These are phyloP conservation scores for Suhomyces vadensis DNA, from an alignment of 805 yeast genomes.

Conservation along the genomic window DNA sequence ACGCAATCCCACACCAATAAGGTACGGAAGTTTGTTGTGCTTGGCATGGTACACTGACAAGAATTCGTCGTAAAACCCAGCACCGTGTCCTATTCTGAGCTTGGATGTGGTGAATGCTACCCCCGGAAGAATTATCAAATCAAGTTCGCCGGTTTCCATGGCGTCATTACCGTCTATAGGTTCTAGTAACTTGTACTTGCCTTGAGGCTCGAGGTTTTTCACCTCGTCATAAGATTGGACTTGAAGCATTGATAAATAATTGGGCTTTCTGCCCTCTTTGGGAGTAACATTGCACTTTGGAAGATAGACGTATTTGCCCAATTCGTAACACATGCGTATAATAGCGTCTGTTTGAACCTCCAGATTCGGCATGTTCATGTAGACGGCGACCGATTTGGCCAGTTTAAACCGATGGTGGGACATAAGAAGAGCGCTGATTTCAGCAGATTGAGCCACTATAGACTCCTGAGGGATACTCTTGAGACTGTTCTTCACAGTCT, in stretches of 20 bases:
- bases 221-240: conserved; percentile 47
- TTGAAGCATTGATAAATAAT: conserved; percentile 56
- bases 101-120: conserved; percentile 64
- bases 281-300: conserved; percentile 50
- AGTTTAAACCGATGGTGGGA: conserved; percentile 36
- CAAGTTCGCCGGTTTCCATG: conserved; percentile 44
- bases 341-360: conserved; percentile 66
- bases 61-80: conserved; percentile 83
- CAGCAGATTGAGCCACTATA: conserved; percentile 26
- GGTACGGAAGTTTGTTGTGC: conserved; percentile 34
- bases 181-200: conserved; percentile 66
- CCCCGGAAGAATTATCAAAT: conserved; percentile 80
- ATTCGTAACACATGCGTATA: conserved; percentile 51
- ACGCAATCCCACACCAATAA: conserved; percentile 65
- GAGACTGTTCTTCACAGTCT: conserved; percentile 24
- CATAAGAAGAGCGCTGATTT: conserved; percentile 21
- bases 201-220: conserved; percentile 56
- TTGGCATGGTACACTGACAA: conserved; percentile 22
- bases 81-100: conserved; percentile 85
- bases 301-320: conserved; percentile 54
- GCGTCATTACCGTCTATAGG: conserved; percentile 48
- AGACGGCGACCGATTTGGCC: conserved; percentile 60
- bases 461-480: conserved; percentile 15
- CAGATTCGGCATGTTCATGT: conserved; percentile 71
- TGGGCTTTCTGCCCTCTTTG: conserved; percentile 31